Evolutionary conservation across 2,329 filamentous ascomycete species (phyloP).

Genomic region (Rutstroemia sp.): DNA sequence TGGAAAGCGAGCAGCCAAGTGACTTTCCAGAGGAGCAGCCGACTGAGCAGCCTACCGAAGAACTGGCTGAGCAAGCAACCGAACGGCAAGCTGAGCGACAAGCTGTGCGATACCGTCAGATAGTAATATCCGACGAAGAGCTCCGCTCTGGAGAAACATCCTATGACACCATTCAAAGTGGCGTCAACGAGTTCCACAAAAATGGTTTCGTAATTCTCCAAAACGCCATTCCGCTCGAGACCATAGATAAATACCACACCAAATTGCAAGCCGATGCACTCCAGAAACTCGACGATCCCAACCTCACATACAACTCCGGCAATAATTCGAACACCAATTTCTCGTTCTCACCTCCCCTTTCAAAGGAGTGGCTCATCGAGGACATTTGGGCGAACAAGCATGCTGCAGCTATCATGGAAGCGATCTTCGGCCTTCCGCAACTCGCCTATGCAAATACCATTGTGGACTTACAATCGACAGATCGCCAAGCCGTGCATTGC

Average conservation of each 20-base stretch:
- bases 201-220: slow-evolving; percentile 5
- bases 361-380: slow-evolving; percentile 29
- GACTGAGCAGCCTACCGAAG: too few relatives aligned
- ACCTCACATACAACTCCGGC: slow-evolving; percentile 27
- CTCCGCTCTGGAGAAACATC: not conserved
- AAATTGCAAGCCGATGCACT: not conserved
- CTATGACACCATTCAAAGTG: not conserved
- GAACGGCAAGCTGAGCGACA: not conserved
- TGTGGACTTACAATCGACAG: slow-evolving; percentile 27
- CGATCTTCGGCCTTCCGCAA: slow-evolving; percentile 31
- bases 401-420: slow-evolving; percentile 27
- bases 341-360: slow-evolving; percentile 34
- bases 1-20: too few relatives aligned
- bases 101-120: not conserved
- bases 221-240: slow-evolving; percentile 3
- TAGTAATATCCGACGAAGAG: slow-evolving; percentile 2
- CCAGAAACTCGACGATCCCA: slow-evolving; percentile 1
- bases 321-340: slow-evolving; percentile 40
- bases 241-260: slow-evolving; percentile 1
- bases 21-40: too few relatives aligned
- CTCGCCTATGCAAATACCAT: slow-evolving; percentile 30
- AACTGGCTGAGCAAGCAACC: too few relatives aligned
- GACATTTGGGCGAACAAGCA: slow-evolving; percentile 34
- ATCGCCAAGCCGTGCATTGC: slow-evolving; percentile 48
- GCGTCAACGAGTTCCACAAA: slow-evolving; percentile 3